Evolutionary conservation across 2,329 filamentous ascomycete species (phyloP), one percentile per base, ranked within the genome.

Genomic region (Ceratocystis alfenasii): DNA sequence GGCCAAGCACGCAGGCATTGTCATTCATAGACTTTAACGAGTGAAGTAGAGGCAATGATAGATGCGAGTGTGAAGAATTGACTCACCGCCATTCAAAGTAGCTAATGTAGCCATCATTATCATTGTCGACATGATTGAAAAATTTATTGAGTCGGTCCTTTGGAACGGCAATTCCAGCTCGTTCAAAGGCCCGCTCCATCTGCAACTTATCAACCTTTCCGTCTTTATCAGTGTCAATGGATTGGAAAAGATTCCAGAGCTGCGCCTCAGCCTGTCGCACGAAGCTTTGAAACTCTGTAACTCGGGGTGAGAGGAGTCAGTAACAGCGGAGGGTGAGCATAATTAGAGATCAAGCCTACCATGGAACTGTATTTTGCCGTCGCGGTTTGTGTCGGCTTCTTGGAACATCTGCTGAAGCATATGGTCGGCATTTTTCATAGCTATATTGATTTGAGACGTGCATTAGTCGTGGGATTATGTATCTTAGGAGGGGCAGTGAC

Each of bases 41-140:
- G 36, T 12, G 3, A 41, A 15, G 36, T 41, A 12, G 36, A 41
- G 36, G 12, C 36, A 41, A 41, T 15, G 1, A 2, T 15, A 15
- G 36, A 41, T 41, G 3, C 36, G 36, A 41, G 36, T 0, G 12
- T 41, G 68, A 67, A 33, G 57, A 28, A 46, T 64, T 28, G n/a
- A 79, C 87, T 76, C 85, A 96, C 93, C 93, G 87, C 94, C 94
- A 97, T 81, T 99, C 94, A 70, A 90, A 86, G 76, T 95, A 97
- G 69, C 82, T 91, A 71, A 97, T 95, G 69, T 79, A 85, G 61
- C 91, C 91, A 74, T 99, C 92, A 70, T 87, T 83, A 77, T 99
- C 93, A 73, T 84, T 82, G 74, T 99, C 94, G 71, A 99, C 88
- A 74, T 96, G 88, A 69, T 83, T 78, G 74, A 99, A 96, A 78